Evolutionary conservation across 225 moss, liverwort and hornwort species (phyloP).

Genomic region (Antitrichia curtipendula): DNA sequence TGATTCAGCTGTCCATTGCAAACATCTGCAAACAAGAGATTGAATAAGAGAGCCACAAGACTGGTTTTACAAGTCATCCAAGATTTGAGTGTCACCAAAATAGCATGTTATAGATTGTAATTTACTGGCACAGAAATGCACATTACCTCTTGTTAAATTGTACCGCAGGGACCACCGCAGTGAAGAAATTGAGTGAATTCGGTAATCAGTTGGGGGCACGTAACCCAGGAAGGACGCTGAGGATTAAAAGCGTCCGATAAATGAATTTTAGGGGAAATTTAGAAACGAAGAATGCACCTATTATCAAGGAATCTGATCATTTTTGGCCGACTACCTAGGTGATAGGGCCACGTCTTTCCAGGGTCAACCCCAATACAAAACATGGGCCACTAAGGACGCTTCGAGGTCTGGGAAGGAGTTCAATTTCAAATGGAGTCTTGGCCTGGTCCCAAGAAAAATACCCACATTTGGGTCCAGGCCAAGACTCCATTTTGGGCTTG

Average conservation of each 20-base stretch:
- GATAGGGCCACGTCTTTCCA: not conserved
- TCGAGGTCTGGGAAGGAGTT: not conserved
- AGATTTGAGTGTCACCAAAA: not conserved
- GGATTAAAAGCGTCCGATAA: not conserved
- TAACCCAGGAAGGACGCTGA: not conserved
- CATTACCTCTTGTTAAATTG: no score
- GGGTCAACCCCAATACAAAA: not conserved
- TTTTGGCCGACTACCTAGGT: not conserved
- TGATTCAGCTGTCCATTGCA: slow-evolving; percentile 28
- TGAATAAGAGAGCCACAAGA: not conserved
- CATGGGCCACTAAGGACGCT: not conserved
- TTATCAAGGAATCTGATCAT: not conserved
- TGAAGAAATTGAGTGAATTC: not conserved
- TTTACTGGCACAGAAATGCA: not conserved
- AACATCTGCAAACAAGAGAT: slow-evolving; percentile 28
- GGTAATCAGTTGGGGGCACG: not conserved
- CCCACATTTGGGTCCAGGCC: not conserved
- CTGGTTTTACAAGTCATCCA: not conserved
- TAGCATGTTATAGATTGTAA: no score
- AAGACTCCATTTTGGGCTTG: not conserved
- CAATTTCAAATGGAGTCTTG: not conserved
- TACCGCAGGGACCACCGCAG: not conserved
- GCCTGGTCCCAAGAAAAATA: not conserved
- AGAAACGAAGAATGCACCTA: not conserved
- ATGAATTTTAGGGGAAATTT: not conserved